A percentile compares a stretch with the other conserved stretches of the same genome.
Conservation (phyloP, 257 asterid genomes). For the Linderniella brevidens region DNA sequence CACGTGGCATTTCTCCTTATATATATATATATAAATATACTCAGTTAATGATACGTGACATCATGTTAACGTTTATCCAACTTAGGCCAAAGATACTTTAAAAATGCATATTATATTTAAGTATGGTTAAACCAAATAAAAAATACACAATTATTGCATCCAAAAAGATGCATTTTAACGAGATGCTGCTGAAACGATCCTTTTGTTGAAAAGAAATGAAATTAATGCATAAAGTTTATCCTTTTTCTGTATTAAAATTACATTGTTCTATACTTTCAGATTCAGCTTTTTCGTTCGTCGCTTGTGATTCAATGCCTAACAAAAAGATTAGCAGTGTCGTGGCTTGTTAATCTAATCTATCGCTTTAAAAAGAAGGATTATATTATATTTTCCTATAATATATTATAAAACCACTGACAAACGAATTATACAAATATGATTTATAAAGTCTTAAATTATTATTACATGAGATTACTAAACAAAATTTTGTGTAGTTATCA, state of each 20-base stretch:
- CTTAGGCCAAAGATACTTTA: slow-evolving; percentile 1
- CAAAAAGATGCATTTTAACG: slow-evolving; percentile 60
- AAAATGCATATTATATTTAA: not conserved
- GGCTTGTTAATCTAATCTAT: slow-evolving; percentile 13
- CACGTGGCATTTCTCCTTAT: no score
- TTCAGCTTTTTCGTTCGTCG: slow-evolving; percentile 16
- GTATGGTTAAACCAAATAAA: slow-evolving; percentile 5
- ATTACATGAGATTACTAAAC: no score
- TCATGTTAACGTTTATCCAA: not conserved
- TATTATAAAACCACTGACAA: not conserved
- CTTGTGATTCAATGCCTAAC: slow-evolving; percentile 23
- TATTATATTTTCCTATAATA: not conserved
- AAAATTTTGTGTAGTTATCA: no score
- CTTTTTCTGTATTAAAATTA: no score
- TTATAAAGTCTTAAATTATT: no score
- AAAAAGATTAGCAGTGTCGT: slow-evolving; percentile 21
- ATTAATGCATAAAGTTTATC: no score
- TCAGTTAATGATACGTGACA: slow-evolving; percentile 5
- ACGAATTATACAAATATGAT: no score
- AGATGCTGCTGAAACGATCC: slow-evolving; percentile 19
- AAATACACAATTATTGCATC: slow-evolving; percentile 47
- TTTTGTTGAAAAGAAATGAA: not conserved
- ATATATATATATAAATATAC: no score
- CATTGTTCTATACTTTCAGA: slow-evolving; percentile 11
- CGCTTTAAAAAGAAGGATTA: slow-evolving; percentile 10